These are phyloP conservation scores for Cunninghamia lanceolata DNA, from an alignment of 75 land plant genomes.

Conservation along the genomic window DNA sequence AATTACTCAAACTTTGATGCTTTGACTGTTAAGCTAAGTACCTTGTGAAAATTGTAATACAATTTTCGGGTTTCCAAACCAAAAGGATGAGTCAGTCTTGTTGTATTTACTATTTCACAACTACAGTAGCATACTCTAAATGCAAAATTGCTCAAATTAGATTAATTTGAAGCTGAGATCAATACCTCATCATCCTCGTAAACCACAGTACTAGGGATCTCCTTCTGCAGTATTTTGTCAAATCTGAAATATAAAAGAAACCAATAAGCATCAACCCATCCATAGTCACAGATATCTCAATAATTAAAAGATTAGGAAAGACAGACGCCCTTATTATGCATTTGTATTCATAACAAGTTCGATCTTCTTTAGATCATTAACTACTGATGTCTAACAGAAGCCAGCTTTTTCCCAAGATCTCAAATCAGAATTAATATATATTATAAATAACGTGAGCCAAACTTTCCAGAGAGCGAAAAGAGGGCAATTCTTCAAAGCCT, in stretches of 20 bases:
- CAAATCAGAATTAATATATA: neutral
- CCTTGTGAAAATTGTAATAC: neutral
- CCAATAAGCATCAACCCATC: neutral
- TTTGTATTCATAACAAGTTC: neutral
- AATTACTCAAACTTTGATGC: neutral
- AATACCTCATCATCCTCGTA: conserved; percentile 33
- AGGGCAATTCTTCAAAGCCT: neutral
- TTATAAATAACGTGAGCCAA: neutral
- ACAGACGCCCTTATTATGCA: neutral
- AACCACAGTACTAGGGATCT: conserved; percentile 39
- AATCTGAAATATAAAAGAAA: conserved; percentile 23
- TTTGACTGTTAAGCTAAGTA: neutral
- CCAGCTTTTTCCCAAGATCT: neutral
- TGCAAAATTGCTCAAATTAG: neutral
- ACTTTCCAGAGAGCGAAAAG: neutral
- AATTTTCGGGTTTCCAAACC: neutral
- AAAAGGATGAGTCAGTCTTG: neutral
- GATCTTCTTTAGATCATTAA: neutral
- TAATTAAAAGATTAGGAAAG: neutral
- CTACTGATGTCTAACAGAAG: neutral
- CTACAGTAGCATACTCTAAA: neutral
- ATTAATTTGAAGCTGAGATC: neutral
- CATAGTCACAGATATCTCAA: neutral
- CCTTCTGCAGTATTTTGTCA: conserved; percentile 43
- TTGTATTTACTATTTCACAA: neutral